Conservation (phyloP, 805 yeast species). For the Ogataea trehalophila region DNA sequence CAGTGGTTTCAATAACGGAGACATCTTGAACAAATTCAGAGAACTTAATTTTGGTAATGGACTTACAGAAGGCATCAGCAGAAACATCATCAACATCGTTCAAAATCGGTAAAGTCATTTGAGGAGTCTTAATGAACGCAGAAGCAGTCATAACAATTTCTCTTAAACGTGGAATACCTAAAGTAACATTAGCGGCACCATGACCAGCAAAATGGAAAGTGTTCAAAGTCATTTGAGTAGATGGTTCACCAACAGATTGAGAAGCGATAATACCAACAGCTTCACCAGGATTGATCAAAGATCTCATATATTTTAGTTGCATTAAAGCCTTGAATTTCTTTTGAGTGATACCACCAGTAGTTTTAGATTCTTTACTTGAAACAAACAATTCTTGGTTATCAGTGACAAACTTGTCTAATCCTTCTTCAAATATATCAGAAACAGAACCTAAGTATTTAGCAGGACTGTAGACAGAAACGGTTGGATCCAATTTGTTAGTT, state of each 20-base stretch:
- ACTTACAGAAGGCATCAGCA: slow-evolving; percentile 91
- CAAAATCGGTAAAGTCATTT: slow-evolving; percentile 88
- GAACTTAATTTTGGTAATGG: slow-evolving; percentile 76
- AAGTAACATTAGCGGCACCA: slow-evolving; percentile 99
- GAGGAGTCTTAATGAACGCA: slow-evolving; percentile 94
- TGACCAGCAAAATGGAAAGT: slow-evolving; percentile 99
- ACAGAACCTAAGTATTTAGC: slow-evolving; percentile 89
- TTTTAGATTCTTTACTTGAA: slow-evolving; percentile 42
- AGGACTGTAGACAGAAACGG: slow-evolving; percentile 79
- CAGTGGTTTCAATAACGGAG: slow-evolving; percentile 83
- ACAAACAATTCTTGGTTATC: slow-evolving; percentile 52
- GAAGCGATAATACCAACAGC: slow-evolving; percentile 98
- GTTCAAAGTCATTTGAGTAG: slow-evolving; percentile 96
- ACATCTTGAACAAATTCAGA: slow-evolving; percentile 87
- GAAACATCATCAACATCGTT: slow-evolving; percentile 75
- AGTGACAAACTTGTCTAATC: slow-evolving; percentile 66
- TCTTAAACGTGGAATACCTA: slow-evolving; percentile 99
- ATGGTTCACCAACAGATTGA: slow-evolving; percentile 98
- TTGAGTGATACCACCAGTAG: slow-evolving; percentile 49
- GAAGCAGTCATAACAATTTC: slow-evolving; percentile 99
- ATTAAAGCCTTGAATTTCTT: slow-evolving; percentile 92
- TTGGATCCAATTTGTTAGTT: slow-evolving; percentile 74
- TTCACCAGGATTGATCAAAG: slow-evolving; percentile 93
- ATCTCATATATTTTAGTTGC: slow-evolving; percentile 98
- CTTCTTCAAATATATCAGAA: slow-evolving; percentile 80